Percentiles rank a stretch among this genome's conserved stretches.
Conservation (phyloP, 1,284 basidiomycete species). For the Moniliophthora roreri region DNA sequence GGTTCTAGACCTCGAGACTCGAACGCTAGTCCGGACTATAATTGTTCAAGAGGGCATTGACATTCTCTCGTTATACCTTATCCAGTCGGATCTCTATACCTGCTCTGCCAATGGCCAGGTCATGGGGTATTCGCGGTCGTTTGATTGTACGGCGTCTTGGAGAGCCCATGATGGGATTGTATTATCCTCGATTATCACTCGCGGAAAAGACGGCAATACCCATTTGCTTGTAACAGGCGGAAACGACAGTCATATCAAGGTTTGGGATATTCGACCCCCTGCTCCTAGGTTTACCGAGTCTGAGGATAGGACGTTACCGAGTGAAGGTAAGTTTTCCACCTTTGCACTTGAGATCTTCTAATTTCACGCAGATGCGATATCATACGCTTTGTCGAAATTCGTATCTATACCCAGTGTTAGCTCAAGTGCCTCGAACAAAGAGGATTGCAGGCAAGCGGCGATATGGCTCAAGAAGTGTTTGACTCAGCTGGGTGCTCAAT, state of each 20-base stretch:
- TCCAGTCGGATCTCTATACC: conserved; percentile 79
- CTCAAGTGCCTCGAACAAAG: conserved; percentile 63
- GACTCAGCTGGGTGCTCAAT: conserved; percentile 80
- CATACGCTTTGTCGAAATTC: conserved; percentile 81
- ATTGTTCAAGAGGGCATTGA: conserved; percentile 83
- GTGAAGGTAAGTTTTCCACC: no score
- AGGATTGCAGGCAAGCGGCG: conserved; percentile 91
- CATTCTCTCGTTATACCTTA: conserved; percentile 75
- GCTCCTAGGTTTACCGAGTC: conserved; percentile 11
- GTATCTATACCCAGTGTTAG: conserved; percentile 88
- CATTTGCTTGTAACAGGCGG: conserved; percentile 76
- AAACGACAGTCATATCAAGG: conserved; percentile 81
- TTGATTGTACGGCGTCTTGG: conserved; percentile 84
- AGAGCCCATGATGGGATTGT: conserved; percentile 78
- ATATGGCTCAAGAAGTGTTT: conserved; percentile 89
- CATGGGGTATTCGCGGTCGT: conserved; percentile 80
- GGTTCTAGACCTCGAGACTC: conserved; percentile 90
- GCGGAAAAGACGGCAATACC: conserved; percentile 28
- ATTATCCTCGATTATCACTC: conserved; percentile 70
- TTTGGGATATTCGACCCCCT: conserved; percentile 35
- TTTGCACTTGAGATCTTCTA: no score
- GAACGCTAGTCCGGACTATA: conserved; percentile 82
- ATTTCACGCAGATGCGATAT: conserved; percentile 51
- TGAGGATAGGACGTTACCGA: conserved; percentile 5
- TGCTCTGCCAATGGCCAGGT: conserved; percentile 83